Base-by-base conservation (phyloP, 345 rosid species). In the Limnanthes douglasii region DNA sequence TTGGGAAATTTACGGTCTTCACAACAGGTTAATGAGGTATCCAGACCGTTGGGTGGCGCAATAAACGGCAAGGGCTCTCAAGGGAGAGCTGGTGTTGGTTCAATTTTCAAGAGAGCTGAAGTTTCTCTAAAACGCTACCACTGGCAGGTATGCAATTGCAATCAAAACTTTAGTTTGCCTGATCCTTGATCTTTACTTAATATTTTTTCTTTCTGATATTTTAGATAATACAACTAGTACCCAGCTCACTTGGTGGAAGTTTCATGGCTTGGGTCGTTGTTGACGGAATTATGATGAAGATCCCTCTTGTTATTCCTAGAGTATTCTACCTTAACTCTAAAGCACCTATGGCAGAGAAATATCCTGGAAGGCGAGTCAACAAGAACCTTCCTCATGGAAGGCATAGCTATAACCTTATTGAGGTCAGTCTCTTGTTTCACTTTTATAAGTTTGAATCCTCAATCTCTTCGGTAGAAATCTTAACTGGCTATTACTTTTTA, bases 261-360 rank as follows among this genome's bases (percentile, higher is more conserved):
- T 66, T 76, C 70, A 72, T 51, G 19, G 93, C 97, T 36, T 88
- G 97, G 97, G 75, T 79, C 31, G 70, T 83, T 57, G 90, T 68
- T 46, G 75, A 88, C 43, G 97, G 86, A 54, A 65, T 83, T 54
- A 88, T 88, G 97, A 62, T 76, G 46, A 88, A 76, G 65, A 69
- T 83, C 47, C 93, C 95, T 60, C 37, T 88, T 52, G 61, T 53
- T 18, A 61, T 76, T 66, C 93, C 86, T 36, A 61, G 86, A 59
- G 78, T 79, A 38, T 79, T 74, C 51, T 83, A 78, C 57, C 66
- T 88, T 28, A 88, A 79, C 65, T 76, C 76, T 42, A 88, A 68
- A 62, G 72, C 60, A 48, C 55, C 70, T 20, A 30, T 46, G 42
- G 64, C 69, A 31, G 86, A 70, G 64, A 71, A 56, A 3, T 73